Evolutionary conservation across 345 rosid genomes (phyloP).

Genomic region (Pseudoturritis turrita): DNA sequence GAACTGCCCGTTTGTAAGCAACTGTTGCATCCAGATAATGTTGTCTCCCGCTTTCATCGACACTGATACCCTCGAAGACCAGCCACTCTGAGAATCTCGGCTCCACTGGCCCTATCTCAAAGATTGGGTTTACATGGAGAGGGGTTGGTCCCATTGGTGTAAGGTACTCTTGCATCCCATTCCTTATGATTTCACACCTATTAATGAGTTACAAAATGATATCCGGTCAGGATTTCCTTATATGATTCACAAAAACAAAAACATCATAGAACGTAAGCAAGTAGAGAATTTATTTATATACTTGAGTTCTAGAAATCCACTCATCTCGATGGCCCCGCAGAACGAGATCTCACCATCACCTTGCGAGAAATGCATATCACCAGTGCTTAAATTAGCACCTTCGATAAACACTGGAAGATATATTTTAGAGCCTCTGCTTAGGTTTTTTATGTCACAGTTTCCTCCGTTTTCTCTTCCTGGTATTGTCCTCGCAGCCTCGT

Average conservation of each 20-base stretch:
- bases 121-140: slow-evolving; percentile 89
- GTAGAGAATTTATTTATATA: slow-evolving; percentile 18
- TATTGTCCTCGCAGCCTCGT: slow-evolving; percentile 78
- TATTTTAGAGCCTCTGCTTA: slow-evolving; percentile 79
- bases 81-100: slow-evolving; percentile 95
- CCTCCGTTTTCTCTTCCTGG: slow-evolving; percentile 98
- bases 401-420: slow-evolving; percentile 89
- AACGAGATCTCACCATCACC: slow-evolving; percentile 94
- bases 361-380: slow-evolving; percentile 97
- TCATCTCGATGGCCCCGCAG: slow-evolving; percentile 96
- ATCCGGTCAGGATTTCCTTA: too few species aligned
- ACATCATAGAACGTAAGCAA: neutral
- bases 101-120: slow-evolving; percentile 88
- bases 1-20: slow-evolving; percentile 84
- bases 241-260: neutral
- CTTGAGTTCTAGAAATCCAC: slow-evolving; percentile 93
- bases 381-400: slow-evolving; percentile 84
- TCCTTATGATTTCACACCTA: slow-evolving; percentile 81
- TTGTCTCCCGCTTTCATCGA: slow-evolving; percentile 79
- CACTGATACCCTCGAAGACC: slow-evolving; percentile 92
- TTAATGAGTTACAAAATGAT: neutral
- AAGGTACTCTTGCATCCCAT: slow-evolving; percentile 88
- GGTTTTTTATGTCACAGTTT: slow-evolving; percentile 88
- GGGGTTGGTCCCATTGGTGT: slow-evolving; percentile 93
- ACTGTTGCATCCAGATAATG: slow-evolving; percentile 83